A percentile compares a stretch with the other conserved stretches of the same genome.
These are phyloP conservation scores for Cryphonectria japonica DNA, from an alignment of 2,329 filamentous ascomycete genomes.

Conservation along the genomic window DNA sequence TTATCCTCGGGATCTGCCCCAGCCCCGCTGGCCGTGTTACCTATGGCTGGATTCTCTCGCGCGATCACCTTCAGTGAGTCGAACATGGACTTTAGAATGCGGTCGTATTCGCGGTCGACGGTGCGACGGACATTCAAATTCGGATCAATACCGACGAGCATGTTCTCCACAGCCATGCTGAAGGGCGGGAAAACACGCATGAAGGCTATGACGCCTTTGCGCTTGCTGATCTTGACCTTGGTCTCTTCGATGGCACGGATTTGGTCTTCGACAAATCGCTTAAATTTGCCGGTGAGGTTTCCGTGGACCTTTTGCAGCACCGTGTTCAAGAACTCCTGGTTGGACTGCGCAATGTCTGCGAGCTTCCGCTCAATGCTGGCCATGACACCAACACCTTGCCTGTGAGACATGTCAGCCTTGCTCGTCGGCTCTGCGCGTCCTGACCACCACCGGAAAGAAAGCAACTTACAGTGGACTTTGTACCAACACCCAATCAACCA, in stretches of 20 bases:
- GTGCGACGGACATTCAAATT: conserved; percentile 70
- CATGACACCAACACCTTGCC: conserved; percentile 87
- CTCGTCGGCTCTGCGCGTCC: not conserved
- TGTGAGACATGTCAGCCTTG: conserved; percentile 40
- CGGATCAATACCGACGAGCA: conserved; percentile 65
- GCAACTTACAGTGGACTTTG: conserved; percentile 79
- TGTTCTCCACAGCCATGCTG: conserved; percentile 79
- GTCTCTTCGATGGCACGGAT: conserved; percentile 96
- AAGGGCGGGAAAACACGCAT: conserved; percentile 93
- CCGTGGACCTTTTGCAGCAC: conserved; percentile 79
- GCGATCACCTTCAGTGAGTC: conserved; percentile 96
- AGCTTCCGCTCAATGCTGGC: conserved; percentile 80
- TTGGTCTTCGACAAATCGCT: conserved; percentile 91
- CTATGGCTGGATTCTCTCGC: conserved; percentile 62
- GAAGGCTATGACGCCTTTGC: conserved; percentile 94
- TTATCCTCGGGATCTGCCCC: conserved; percentile 78
- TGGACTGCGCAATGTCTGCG: conserved; percentile 80
- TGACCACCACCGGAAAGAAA: not conserved
- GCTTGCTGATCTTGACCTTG: conserved; percentile 98
- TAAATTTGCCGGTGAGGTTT: conserved; percentile 75
- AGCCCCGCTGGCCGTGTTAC: conserved; percentile 39
- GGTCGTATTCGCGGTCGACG: conserved; percentile 85
- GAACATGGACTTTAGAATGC: conserved; percentile 94
- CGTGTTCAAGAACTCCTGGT: conserved; percentile 85
- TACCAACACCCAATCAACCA: conserved; percentile 82